Evolutionary conservation across 208 protist genomes (phyloP).

Genomic region (Herpetomonas tarakana): DNA sequence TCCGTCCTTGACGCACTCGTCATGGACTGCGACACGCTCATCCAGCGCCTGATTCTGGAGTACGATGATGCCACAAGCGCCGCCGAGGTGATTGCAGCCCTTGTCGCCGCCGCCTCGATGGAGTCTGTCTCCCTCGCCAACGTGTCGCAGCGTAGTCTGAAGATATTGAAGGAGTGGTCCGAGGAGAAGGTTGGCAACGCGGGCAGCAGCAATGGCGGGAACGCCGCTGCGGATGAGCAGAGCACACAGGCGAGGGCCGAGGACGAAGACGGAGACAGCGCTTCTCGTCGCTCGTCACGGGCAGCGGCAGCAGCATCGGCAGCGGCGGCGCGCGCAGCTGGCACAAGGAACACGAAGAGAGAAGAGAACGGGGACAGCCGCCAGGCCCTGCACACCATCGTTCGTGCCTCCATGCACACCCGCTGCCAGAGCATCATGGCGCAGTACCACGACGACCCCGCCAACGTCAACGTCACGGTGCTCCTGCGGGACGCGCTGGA

Average conservation of each 20-base stretch:
- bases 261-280: too few species aligned
- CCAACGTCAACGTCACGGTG: slow-evolving; percentile 25
- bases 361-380: not conserved
- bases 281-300: too few species aligned
- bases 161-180: slow-evolving; percentile 44
- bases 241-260: too few species aligned
- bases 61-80: slow-evolving; percentile 33
- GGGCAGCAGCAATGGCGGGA: not conserved
- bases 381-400: slow-evolving; percentile 28
- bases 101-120: slow-evolving; percentile 38
- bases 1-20: slow-evolving; percentile 42
- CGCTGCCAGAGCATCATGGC: slow-evolving; percentile 38
- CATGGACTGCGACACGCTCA: slow-evolving; percentile 30
- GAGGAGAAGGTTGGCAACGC: not conserved
- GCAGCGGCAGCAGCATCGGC: not conserved
- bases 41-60: slow-evolving; percentile 28
- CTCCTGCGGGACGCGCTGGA: slow-evolving; percentile 16
- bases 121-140: slow-evolving; percentile 28
- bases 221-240: slow-evolving; percentile 4
- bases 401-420: slow-evolving; percentile 39
- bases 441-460: slow-evolving; percentile 38
- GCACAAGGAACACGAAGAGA: too few species aligned
- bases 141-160: slow-evolving; percentile 40
- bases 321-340: not conserved
- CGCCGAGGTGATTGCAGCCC: slow-evolving; percentile 30